Base-by-base conservation (phyloP, 331 rosid species). In the Cydonia oblonga region DNA sequence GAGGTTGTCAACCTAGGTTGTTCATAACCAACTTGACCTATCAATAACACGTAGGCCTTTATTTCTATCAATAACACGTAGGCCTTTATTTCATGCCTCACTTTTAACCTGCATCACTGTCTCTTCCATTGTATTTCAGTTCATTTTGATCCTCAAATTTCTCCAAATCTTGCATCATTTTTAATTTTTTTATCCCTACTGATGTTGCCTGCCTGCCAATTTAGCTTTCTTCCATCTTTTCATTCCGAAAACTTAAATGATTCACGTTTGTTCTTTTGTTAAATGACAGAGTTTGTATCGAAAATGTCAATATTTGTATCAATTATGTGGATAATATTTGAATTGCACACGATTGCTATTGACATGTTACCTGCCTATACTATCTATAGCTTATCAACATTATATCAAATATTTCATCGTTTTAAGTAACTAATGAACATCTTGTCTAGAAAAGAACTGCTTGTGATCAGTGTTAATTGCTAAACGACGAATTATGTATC, bases 1-100 rank as follows among this genome's bases (percentile, higher is more conserved):
- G 89, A 35, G 74, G 22, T 84, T 68, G 88, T 85, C 97, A 90
- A 88, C 90, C 59, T 75, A 77, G 82, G 85, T 71, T 78, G 77
- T 84, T 80, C 82, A 90, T 88, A 81, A 69, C 73, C 69, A 72
- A 35, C 68, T 42, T 76, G 87, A 85, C 87, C 88, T 72, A 33
- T 69, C 70, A 60, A 69, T 68, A 28, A 54, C 13, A 20, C 64
- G 25, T 81, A 71, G 72, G 9, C 64, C 64, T 69, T 76, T 64
- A 83, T 32, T 80, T 82, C 79, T 72, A 33, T 69, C 70, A 60
- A 69, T 68, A 28, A 54, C 13, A 20, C 64, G 25, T 81, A 71
- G 72, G 9, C 64, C 64, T 69, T 76, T 64, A 83, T 32, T 80
- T 82, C 79, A 40, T 87, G 90, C 81, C 87, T 56, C 81, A 51